phyloP scores from a whole-genome alignment of 192 early-diverging fungal genomes.

The Haplosporangium gracile region DNA sequence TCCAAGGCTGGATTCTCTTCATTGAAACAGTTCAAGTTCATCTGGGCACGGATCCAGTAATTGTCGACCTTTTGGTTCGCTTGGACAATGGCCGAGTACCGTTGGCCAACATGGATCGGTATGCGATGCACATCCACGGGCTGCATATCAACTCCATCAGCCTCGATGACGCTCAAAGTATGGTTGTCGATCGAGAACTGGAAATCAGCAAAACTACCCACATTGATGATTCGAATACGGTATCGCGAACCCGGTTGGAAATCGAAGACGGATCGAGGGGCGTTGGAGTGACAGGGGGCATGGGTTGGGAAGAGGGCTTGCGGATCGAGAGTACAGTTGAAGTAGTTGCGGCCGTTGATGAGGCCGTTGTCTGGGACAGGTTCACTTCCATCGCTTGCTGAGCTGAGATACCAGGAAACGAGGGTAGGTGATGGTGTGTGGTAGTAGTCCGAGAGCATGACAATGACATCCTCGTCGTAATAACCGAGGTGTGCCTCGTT shows the following conservation, averaged over 20 bases:
- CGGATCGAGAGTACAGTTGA: constrained; percentile 27
- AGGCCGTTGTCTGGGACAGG: constrained; percentile 41
- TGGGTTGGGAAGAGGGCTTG: constrained; percentile 10
- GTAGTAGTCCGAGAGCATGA: constrained; percentile 57
- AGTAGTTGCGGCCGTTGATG: constrained; percentile 27
- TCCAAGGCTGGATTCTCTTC: constrained; percentile 27
- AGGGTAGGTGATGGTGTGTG: constrained; percentile 30
- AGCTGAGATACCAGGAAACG: constrained; percentile 49
- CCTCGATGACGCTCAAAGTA: constrained; percentile 50
- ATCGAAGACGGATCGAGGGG: constrained; percentile 9
- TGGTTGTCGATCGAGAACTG: constrained; percentile 60
- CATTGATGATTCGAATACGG: constrained; percentile 54
- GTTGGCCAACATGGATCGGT: constrained; percentile 56
- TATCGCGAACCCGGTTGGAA: constrained; percentile 45
- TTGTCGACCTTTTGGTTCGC: constrained; percentile 56
- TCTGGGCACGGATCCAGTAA: constrained; percentile 51
- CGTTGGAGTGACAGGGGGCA: constrained; percentile 9
- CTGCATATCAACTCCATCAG: constrained; percentile 51
- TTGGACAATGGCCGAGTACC: constrained; percentile 59
- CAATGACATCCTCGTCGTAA: constrained; percentile 57
- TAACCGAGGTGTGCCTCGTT: constrained; percentile 39
- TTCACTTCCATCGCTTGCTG: constrained; percentile 35
- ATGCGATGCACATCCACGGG: constrained; percentile 34
- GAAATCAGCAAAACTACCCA: constrained; percentile 42
- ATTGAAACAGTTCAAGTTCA: constrained; percentile 45